Conservation (phyloP, 2,329 filamentous ascomycete genomes). For the Fusarium goolgardi region DNA sequence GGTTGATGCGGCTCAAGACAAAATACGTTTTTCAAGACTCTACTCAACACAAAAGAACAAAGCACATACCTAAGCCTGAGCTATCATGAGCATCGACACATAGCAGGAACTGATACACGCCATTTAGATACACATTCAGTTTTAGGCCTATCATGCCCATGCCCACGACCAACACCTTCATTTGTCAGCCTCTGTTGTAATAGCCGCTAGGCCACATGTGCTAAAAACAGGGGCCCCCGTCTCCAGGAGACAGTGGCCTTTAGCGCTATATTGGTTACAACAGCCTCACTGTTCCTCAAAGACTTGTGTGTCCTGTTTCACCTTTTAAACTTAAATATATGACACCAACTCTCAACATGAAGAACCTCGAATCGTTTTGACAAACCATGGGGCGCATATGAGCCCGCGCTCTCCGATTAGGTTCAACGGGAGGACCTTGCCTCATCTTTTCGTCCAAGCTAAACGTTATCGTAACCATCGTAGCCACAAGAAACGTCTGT, state of each 20-base stretch:
- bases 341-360: not conserved
- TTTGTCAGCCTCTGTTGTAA: not conserved
- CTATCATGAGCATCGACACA: not conserved
- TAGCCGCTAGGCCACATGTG: no score
- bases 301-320: not conserved
- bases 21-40: no score
- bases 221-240: no score
- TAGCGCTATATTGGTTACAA: no score
- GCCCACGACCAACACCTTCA: not conserved
- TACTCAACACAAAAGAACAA: no score
- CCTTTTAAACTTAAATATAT: not conserved
- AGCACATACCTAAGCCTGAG: no score
- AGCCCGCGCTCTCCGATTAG: not conserved
- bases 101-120: not conserved
- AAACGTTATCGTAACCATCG: slow-evolving; percentile 7
- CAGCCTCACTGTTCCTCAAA: not conserved
- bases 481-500: slow-evolving; percentile 7
- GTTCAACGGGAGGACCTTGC: not conserved
- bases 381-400: not conserved
- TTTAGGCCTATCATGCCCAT: not conserved
- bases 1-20: not conserved
- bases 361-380: not conserved
- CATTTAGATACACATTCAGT: not conserved
- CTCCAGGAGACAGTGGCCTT: no score
- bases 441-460: slow-evolving; percentile 18